Evolutionary conservation across 2,329 filamentous ascomycete genomes (phyloP).

Genomic region (Colletotrichum lupini): DNA sequence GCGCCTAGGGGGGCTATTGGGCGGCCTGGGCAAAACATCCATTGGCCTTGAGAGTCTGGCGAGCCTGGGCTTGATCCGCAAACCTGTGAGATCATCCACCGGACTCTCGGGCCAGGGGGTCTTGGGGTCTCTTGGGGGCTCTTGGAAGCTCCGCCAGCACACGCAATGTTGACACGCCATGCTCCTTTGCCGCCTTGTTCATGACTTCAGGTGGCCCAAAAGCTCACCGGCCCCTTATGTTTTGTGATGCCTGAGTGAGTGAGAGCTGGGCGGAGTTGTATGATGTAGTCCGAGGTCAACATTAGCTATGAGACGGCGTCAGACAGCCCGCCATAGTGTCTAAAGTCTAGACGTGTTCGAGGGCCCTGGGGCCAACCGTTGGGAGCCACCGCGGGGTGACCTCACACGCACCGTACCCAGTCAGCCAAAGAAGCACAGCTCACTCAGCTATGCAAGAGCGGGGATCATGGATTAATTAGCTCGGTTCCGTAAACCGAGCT

Average conservation of each 20-base stretch:
- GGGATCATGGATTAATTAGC: neutral
- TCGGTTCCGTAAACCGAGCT: neutral
- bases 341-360: neutral
- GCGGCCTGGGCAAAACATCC: conserved; percentile 27
- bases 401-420: too few relatives aligned
- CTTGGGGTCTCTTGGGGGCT: conserved; percentile 10
- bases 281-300: neutral
- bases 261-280: neutral
- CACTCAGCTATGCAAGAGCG: too few relatives aligned
- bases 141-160: neutral
- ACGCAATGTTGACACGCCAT: neutral
- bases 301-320: conserved; percentile 4
- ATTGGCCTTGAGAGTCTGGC: conserved; percentile 25
- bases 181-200: neutral
- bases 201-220: neutral
- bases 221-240: neutral
- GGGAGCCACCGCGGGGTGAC: neutral
- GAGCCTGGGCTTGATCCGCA: conserved; percentile 23
- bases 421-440: too few relatives aligned
- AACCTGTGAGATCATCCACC: conserved; percentile 22
- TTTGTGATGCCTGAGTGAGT: too few relatives aligned
- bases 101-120: conserved; percentile 7
- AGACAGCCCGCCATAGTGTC: neutral
- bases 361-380: neutral
- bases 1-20: conserved; percentile 3